phyloP scores from a whole-genome alignment of 1,284 basidiomycete species.

The Apiotrichum siamense region DNA sequence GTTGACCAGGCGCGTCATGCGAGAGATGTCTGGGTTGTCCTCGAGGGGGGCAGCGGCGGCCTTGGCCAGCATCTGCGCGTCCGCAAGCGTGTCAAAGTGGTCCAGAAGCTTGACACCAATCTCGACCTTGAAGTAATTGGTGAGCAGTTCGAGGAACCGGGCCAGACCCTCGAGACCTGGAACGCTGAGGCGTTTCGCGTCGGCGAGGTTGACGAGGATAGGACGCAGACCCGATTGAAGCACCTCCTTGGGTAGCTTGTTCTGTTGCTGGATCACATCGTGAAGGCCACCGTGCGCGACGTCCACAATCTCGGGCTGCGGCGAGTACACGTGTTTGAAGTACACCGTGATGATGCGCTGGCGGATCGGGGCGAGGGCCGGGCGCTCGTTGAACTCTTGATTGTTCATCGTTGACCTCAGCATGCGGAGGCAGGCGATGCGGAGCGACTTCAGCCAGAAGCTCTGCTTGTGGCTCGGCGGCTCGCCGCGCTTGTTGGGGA shows the following conservation, averaged over 20 bases:
- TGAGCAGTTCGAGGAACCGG: slow-evolving; percentile 86
- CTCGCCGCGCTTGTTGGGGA: slow-evolving; percentile 54
- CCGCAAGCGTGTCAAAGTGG: slow-evolving; percentile 83
- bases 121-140: slow-evolving; percentile 99
- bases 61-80: slow-evolving; percentile 68
- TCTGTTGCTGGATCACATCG: slow-evolving; percentile 82
- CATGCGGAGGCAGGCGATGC: slow-evolving; percentile 92
- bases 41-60: slow-evolving; percentile 71
- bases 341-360: slow-evolving; percentile 92
- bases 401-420: slow-evolving; percentile 91
- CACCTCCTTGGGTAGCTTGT: slow-evolving; percentile 89
- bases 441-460: slow-evolving; percentile 78
- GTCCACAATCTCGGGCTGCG: slow-evolving; percentile 87
- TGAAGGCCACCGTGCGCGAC: slow-evolving; percentile 91
- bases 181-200: slow-evolving; percentile 91
- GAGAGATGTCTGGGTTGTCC: slow-evolving; percentile 86
- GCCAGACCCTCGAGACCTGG: slow-evolving; percentile 91
- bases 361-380: slow-evolving; percentile 61
- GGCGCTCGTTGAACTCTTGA: slow-evolving; percentile 82
- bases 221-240: slow-evolving; percentile 92
- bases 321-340: slow-evolving; percentile 97
- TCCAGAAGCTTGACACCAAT: slow-evolving; percentile 96
- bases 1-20: slow-evolving; percentile 88
- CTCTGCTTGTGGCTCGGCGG: slow-evolving; percentile 69
- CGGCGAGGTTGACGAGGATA: slow-evolving; percentile 96